A percentile compares a stretch with the other conserved stretches of the same genome.
These are phyloP conservation scores for Puccinia coronata DNA, from an alignment of 1,284 basidiomycete species.

Conservation along the genomic window DNA sequence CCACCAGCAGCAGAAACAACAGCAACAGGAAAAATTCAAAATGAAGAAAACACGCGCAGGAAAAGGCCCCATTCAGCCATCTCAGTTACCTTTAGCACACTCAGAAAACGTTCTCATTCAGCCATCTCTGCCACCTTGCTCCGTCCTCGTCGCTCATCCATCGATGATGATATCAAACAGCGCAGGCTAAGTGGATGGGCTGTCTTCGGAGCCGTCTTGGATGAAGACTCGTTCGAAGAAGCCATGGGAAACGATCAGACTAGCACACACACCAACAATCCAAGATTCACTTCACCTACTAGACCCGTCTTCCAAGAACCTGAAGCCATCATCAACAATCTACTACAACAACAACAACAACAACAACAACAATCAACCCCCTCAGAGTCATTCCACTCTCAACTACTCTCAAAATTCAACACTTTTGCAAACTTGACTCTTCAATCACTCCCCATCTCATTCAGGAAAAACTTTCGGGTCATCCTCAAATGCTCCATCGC, in stretches of 20 bases:
- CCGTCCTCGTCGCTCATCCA: constrained; percentile 14
- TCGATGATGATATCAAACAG: constrained; percentile 23
- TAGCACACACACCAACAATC: not conserved
- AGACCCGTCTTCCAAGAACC: constrained; percentile 13
- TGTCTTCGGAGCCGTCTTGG: constrained; percentile 34
- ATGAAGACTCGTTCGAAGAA: constrained; percentile 2
- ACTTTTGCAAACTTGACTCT: not conserved
- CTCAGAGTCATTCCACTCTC: not conserved
- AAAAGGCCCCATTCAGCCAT: not conserved
- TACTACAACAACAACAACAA: not conserved
- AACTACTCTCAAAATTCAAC: not conserved
- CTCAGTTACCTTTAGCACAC: not conserved
- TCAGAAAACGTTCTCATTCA: not conserved
- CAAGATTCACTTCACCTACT: not conserved
- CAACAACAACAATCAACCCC: not conserved
- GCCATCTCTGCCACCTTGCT: not conserved
- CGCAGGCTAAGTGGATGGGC: constrained; percentile 34
- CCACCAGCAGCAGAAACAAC: not conserved
- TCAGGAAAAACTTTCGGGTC: constrained; percentile 63
- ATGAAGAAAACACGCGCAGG: not conserved
- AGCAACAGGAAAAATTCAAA: not conserved
- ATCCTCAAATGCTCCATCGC: constrained; percentile 88
- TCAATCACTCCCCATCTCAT: not conserved
- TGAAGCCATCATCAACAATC: not conserved
- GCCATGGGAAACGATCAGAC: not conserved